Evolutionary conservation across 2,329 filamentous ascomycete genomes (phyloP), one percentile per base, ranked within the genome.

Genomic region (Blastomyces parvus): DNA sequence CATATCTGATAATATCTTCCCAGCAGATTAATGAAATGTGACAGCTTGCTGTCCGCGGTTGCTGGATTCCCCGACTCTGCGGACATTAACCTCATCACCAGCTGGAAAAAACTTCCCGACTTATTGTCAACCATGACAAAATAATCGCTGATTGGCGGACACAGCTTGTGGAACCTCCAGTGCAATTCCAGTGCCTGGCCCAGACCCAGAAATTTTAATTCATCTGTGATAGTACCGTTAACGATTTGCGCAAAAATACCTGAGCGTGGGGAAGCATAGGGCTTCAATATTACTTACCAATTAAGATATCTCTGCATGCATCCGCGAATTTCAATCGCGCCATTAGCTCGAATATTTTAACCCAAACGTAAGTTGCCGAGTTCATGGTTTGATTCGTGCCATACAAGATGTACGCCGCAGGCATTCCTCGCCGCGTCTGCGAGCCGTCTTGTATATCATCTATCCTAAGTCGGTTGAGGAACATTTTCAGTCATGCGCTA

Each of bases 401-500:
- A 64, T 73, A 79, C 5, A 79, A 67, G 1, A 63, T 64, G 60
- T 79, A 76, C 0, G 73, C 67, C 0, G 76, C 64, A 14, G 76
- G 74, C 14, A 66, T 67, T 7, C 74, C 75, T 3, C 76, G 70
- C 2, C 77, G 69, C 0, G 76, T 64, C 2, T 63, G 38, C 0
- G 76, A 78, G 2, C 63, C 62, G 59, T 79, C 77, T 66, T 79
- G 67, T 30, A 79, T 69, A 64, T 79, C 77, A 61, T 79, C 77
- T 2, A 79, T 64, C 62, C 62, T 61, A 53, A 22, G n/a, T 48
- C n/a, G 22, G 4, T 38, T 36, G 53, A 50, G 8, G 25, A 27
- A 38, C 19, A n/a, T 33, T 38, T 22, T 27, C 3, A 42, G 13
- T 42, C 40, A 42, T 42, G 25, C 27, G 27, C 0, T 33, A 33